Conservation (phyloP, 2,329 filamentous ascomycete genomes). For the Penicillium sp. region DNA sequence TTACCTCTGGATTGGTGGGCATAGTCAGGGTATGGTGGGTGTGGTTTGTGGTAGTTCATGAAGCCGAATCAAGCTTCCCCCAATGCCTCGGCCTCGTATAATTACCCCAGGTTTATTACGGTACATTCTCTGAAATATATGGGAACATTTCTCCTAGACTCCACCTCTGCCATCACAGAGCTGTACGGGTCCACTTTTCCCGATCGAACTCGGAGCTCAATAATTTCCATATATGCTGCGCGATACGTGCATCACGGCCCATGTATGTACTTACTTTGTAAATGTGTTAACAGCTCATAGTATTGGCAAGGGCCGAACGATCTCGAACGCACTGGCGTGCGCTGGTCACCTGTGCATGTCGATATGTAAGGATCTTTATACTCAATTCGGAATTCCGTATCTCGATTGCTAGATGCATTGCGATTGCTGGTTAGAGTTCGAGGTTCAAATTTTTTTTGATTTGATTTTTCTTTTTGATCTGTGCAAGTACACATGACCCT, state of each 20-base stretch:
- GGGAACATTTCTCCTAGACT: not conserved
- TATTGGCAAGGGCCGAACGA: not conserved
- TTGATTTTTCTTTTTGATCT: not conserved
- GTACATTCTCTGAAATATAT: not conserved
- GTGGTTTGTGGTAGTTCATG: not conserved
- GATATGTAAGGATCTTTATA: not conserved
- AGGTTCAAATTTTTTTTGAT: not conserved
- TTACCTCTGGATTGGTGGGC: not conserved
- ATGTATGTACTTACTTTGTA: not conserved
- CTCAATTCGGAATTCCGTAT: not conserved
- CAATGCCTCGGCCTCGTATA: not conserved
- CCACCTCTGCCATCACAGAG: too few relatives aligned
- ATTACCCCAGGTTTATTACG: not conserved
- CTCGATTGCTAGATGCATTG: not conserved
- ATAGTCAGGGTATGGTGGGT: not conserved
- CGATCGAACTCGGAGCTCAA: not conserved
- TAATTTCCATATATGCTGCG: too few relatives aligned
- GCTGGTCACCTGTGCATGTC: slow-evolving; percentile 10
- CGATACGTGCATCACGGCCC: too few relatives aligned
- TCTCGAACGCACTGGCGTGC: slow-evolving; percentile 9
- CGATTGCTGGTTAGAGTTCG: not conserved
- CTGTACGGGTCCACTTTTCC: not conserved
- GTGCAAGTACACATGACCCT: slow-evolving; percentile 1
- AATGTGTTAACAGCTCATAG: not conserved
- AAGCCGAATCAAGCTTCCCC: not conserved